phyloP scores from a whole-genome alignment of 2,329 filamentous ascomycete genomes.

The Diaporthe humulicola region DNA sequence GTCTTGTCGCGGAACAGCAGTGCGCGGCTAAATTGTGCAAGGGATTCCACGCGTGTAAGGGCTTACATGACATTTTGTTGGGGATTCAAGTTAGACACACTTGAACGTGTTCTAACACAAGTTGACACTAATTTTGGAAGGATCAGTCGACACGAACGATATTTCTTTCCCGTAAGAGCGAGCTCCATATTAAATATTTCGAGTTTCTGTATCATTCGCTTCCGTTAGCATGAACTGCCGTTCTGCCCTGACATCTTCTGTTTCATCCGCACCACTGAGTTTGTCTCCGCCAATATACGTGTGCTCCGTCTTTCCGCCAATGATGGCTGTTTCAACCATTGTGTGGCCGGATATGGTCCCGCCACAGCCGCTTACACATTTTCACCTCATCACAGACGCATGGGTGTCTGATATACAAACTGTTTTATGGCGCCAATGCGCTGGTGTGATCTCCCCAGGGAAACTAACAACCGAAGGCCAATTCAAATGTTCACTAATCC shows the following conservation, averaged over 20 bases:
- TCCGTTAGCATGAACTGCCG: background rate
- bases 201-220: background rate
- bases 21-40: no score
- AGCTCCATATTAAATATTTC: background rate
- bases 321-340: background rate
- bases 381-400: background rate
- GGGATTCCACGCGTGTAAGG: background rate
- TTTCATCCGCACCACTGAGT: slow-evolving; percentile 7
- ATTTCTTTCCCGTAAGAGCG: background rate
- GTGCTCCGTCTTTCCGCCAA: background rate
- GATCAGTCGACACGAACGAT: background rate
- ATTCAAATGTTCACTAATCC: background rate
- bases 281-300: background rate
- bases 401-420: background rate
- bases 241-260: background rate
- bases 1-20: background rate
- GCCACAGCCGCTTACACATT: background rate
- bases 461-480: background rate
- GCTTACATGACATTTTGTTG: slow-evolving; percentile 11
- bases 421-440: background rate
- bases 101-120: background rate
- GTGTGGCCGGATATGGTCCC: background rate
- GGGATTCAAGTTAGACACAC: background rate
- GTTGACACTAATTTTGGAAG: background rate
- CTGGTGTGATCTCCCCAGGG: background rate